Evolutionary conservation across 257 asterid species (phyloP).

Genomic region (Mentha longifolia): DNA sequence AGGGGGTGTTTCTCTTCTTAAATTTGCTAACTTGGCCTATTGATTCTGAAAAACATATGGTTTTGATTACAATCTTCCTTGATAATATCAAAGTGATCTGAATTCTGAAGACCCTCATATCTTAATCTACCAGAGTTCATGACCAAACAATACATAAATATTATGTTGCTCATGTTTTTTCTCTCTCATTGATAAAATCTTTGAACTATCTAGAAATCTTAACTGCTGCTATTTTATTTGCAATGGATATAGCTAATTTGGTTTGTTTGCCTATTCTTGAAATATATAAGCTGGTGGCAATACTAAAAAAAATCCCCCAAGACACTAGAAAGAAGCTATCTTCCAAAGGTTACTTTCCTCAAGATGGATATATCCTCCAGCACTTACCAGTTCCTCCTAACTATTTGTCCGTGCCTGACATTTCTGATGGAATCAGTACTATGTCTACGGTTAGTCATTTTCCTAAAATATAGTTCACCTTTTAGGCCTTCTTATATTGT

Average conservation of each 20-base stretch:
- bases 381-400: conserved; percentile 95
- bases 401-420: conserved; percentile 92
- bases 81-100: conserved; percentile 25
- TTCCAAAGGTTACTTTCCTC: conserved; percentile 75
- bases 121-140: conserved; percentile 17
- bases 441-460: conserved; percentile 79
- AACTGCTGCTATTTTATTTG: conserved; percentile 9
- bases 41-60: conserved; percentile 1
- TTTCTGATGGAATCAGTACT: conserved; percentile 89
- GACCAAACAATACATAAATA: conserved; percentile 4
- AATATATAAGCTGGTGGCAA: conserved; percentile 61
- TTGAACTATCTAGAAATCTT: conserved; percentile 17
- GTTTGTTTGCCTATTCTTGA: conserved; percentile 30
- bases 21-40: neutral
- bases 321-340: conserved; percentile 71
- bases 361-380: conserved; percentile 85
- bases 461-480: conserved; percentile 21
- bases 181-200: conserved; percentile 12
- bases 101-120: conserved; percentile 12
- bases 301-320: conserved; percentile 62
- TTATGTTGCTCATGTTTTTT: neutral
- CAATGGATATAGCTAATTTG: conserved; percentile 24
- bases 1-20: conserved; percentile 21
- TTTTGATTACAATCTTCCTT: conserved; percentile 9
- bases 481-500: conserved; percentile 12